A percentile compares a stretch with the other conserved stretches of the same genome.
These are phyloP conservation scores for Eutrema salsugineum DNA, from an alignment of 441 rosid genomes.

Conservation along the genomic window DNA sequence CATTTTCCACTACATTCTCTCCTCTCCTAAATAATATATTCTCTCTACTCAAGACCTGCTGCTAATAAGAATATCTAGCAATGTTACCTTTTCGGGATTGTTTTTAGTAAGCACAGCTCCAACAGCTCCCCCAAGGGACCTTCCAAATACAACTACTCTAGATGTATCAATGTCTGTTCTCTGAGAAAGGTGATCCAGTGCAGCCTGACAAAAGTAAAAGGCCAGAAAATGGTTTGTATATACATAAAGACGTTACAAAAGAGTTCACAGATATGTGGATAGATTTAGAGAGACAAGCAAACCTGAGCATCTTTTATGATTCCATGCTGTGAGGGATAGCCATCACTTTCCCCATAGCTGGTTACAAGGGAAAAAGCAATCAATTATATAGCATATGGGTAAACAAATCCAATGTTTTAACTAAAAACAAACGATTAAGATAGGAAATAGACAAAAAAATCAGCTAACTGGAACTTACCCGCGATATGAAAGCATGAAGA, in stretches of 20 bases:
- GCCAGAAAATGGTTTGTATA: constrained; percentile 11
- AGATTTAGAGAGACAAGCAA: constrained; percentile 15
- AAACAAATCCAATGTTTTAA: background rate
- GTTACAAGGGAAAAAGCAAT: constrained; percentile 25
- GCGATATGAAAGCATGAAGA: constrained; percentile 97
- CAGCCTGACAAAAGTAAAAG: constrained; percentile 57
- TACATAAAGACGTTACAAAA: background rate
- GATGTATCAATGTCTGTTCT: constrained; percentile 91
- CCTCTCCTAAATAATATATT: background rate
- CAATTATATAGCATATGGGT: background rate
- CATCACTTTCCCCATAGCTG: constrained; percentile 96
- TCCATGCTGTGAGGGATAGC: constrained; percentile 93
- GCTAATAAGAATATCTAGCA: background rate
- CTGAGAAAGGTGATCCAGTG: constrained; percentile 85
- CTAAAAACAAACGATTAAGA: background rate
- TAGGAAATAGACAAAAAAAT: background rate
- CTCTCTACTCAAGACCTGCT: background rate
- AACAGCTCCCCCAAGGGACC: constrained; percentile 99
- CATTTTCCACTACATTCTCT: background rate
- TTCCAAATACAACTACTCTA: constrained; percentile 87
- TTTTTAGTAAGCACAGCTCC: constrained; percentile 84
- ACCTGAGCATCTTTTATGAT: constrained; percentile 94
- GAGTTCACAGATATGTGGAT: constrained; percentile 1
- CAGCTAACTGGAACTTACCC: constrained; percentile 54
- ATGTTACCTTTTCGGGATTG: constrained; percentile 81